phyloP scores from a whole-genome alignment of 2,329 filamentous ascomycete species.

The Byssothecium circinans region DNA sequence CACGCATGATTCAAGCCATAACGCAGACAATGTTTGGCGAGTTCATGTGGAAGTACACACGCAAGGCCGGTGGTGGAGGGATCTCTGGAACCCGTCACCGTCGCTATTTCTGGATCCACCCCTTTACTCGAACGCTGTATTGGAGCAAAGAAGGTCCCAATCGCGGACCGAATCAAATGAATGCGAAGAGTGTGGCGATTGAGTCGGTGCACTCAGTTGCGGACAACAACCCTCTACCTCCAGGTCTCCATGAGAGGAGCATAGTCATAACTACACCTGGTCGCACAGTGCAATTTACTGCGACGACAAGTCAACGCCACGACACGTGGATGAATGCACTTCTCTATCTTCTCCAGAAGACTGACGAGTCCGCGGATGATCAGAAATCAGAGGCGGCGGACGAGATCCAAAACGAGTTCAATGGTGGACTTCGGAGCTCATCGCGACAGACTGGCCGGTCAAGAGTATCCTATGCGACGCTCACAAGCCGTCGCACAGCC shows the following conservation, averaged over 20 bases:
- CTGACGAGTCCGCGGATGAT: constrained; percentile 56
- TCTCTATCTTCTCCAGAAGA: constrained; percentile 85
- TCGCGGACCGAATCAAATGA: constrained; percentile 74
- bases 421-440: constrained; percentile 60
- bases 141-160: constrained; percentile 89
- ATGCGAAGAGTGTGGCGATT: constrained; percentile 88
- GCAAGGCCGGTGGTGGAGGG: constrained; percentile 85
- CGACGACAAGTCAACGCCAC: constrained; percentile 87
- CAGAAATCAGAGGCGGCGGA: constrained; percentile 56
- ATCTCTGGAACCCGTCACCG: constrained; percentile 88
- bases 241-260: constrained; percentile 91
- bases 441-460: constrained; percentile 56
- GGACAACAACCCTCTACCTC: constrained; percentile 93
- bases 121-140: constrained; percentile 93
- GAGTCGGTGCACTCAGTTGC: constrained; percentile 89
- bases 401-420: constrained; percentile 72
- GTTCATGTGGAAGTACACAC: constrained; percentile 98
- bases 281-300: constrained; percentile 89
- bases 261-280: constrained; percentile 87
- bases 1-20: constrained; percentile 97
- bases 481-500: constrained; percentile 63
- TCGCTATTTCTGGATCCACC: constrained; percentile 98
- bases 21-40: constrained; percentile 99
- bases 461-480: constrained; percentile 71
- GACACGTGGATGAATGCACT: constrained; percentile 99